A percentile compares a stretch with the other conserved stretches of the same genome.
Evolutionary conservation across 306 rosid species (phyloP).

Genomic region (Dryas drummondii): DNA sequence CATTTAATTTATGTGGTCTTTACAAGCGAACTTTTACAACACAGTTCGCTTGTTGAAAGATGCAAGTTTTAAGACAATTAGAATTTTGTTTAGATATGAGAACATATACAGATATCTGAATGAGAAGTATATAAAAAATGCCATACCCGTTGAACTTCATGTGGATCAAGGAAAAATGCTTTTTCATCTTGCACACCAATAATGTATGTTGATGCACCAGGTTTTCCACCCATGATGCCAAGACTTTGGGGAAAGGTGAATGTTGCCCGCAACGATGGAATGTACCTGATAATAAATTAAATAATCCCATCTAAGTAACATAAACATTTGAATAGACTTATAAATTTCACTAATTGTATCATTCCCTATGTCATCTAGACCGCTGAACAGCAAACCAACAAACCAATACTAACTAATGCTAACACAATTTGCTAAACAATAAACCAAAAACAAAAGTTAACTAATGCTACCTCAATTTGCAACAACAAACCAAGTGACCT

Average conservation of each 20-base stretch:
- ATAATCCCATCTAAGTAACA: background rate
- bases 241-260: conserved; percentile 92
- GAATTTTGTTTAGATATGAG: background rate
- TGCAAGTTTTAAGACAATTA: background rate
- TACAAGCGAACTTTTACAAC: background rate
- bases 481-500: background rate
- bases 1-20: background rate
- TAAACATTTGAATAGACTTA: background rate
- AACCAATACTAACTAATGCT: background rate
- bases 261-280: conserved; percentile 75
- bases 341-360: background rate
- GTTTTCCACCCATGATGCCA: conserved; percentile 93
- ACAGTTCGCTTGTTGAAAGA: background rate
- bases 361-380: background rate
- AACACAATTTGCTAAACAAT: background rate
- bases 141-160: conserved; percentile 73
- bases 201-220: conserved; percentile 90
- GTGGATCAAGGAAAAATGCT: conserved; percentile 95
- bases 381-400: background rate
- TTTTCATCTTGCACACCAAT: conserved; percentile 89
- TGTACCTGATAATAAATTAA: conserved; percentile 45
- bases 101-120: conserved; percentile 11
- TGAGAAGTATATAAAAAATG: conserved; percentile 2
- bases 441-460: conserved; percentile 3
- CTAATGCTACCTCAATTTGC: background rate